phyloP scores from a whole-genome alignment of 345 rosid species.

The Populus davidiana region DNA sequence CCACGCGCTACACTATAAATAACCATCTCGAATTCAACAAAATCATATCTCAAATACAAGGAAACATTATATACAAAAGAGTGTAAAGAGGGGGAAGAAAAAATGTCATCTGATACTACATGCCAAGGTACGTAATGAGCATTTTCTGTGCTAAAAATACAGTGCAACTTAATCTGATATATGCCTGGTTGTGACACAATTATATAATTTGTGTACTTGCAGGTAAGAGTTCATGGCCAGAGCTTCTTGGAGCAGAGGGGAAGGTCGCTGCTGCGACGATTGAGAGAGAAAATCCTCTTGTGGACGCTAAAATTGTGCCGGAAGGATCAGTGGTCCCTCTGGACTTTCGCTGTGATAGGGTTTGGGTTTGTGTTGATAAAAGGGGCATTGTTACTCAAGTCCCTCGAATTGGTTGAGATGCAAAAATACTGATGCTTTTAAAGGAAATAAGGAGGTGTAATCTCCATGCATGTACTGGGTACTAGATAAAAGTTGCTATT shows the following conservation, averaged over 20 bases:
- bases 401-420: conserved; percentile 4
- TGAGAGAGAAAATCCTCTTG: conserved; percentile 19
- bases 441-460: neutral
- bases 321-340: neutral
- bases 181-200: neutral
- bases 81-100: neutral
- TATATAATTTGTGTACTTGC: neutral
- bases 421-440: neutral
- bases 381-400: neutral
- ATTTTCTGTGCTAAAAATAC: neutral
- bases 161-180: neutral
- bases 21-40: neutral
- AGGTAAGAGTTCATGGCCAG: conserved; percentile 30
- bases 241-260: conserved; percentile 12
- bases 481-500: neutral
- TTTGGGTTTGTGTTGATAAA: conserved; percentile 13
- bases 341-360: conserved; percentile 1
- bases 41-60: neutral
- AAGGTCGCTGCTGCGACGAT: conserved; percentile 1
- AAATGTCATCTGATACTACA: neutral
- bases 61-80: neutral
- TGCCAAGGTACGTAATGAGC: neutral
- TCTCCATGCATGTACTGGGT: neutral
- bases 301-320: conserved; percentile 2
- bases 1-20: neutral